phyloP scores from a whole-genome alignment of 2,329 filamentous ascomycete species.

The Metarhizium rileyi region DNA sequence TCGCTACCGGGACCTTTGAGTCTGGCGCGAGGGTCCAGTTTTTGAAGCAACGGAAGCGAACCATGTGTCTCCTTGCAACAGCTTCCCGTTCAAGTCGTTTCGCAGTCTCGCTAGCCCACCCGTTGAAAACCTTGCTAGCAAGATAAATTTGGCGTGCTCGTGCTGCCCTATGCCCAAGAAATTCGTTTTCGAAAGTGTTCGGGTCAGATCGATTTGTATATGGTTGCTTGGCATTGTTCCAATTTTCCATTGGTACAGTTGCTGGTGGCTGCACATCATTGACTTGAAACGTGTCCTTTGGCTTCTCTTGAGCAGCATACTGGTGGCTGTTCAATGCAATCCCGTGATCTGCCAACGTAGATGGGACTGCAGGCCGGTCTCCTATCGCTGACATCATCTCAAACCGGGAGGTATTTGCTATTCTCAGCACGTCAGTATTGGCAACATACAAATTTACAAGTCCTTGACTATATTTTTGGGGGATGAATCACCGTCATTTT shows the following conservation, averaged over 20 bases:
- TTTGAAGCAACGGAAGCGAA: constrained; percentile 42
- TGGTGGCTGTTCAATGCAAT: background rate
- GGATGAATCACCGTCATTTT: no score
- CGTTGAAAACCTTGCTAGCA: constrained; percentile 27
- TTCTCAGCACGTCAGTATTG: background rate
- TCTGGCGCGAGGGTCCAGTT: constrained; percentile 25
- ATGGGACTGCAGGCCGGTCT: constrained; percentile 11
- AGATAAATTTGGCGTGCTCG: constrained; percentile 58
- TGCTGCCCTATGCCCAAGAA: constrained; percentile 40
- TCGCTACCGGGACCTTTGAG: constrained; percentile 18
- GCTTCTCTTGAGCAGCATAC: background rate
- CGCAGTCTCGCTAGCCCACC: constrained; percentile 55
- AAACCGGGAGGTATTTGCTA: background rate
- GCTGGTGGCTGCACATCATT: no score
- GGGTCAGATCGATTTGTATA: background rate
- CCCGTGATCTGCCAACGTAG: background rate
- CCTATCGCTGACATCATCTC: constrained; percentile 11
- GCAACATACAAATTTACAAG: background rate
- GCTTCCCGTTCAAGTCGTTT: constrained; percentile 58
- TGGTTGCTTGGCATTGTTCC: background rate
- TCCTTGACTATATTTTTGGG: background rate
- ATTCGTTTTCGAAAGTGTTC: constrained; percentile 9
- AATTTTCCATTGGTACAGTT: background rate
- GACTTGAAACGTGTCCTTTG: background rate
- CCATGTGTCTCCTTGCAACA: constrained; percentile 58